Evolutionary conservation across 2,329 filamentous ascomycete species (phyloP), one percentile per base, ranked within the genome.

Genomic region (Cercospora zeae-maydis): DNA sequence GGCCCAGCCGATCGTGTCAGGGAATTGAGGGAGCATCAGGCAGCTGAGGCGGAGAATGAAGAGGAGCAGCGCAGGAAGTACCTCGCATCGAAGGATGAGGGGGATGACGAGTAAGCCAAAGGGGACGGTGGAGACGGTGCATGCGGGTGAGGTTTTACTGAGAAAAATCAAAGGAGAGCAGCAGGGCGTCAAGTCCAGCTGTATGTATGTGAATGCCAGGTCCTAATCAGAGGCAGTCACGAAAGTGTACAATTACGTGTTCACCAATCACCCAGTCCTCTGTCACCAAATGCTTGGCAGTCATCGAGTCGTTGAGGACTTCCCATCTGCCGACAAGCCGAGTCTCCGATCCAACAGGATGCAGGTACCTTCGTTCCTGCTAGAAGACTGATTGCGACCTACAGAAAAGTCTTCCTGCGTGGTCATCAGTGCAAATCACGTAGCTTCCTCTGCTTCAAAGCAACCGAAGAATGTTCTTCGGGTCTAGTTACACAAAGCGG

Each of bases 1-100:
- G 75, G 77, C 42, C 78, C 81, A 4, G 78, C 78, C 13, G 80
- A 83, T 65, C 75, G 80, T 34, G 75, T 83, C 37, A 76, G 79
- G 72, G 79, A 80, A 42, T 77, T 87, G 65, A 77, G 83, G 58
- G 71, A 72, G 7, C 60, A 69, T 19, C 73, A 75, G 66, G 64
- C 54, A 16, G 65, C 71, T 54, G 63, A 69, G 55, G 56, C 70
- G 16, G 67, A 71, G 62, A 64, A 72, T 24, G 75, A 75, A 66
- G 71, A 73, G 67, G 69, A 70, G 61, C 71, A 69, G 39, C 73
- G 69, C 63, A 72, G 72, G 49, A 69, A 67, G 21, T 71, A 66
- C 51, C 62, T 71, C 49, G 71, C 67, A 1, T 61, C 63, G n/a
- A 70, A 73, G 63, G 71, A 70, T n/a, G 69, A 70, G 14, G 70